phyloP scores from a whole-genome alignment of 176 grass and related monocot genomes.

The Eragrostis nindensis region DNA sequence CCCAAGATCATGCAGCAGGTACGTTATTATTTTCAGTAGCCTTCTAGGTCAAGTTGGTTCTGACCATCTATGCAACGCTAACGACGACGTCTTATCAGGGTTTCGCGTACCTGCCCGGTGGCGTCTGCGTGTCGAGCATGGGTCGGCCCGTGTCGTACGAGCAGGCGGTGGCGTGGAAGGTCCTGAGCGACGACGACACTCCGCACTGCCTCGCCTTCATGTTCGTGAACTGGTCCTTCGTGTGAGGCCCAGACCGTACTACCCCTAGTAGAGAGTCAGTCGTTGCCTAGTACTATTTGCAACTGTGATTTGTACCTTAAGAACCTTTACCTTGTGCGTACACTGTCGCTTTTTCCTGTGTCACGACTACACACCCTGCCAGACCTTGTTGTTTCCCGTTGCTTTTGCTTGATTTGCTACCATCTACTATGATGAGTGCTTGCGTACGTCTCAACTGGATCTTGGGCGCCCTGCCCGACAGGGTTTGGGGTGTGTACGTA shows the following conservation, averaged over 20 bases:
- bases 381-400: background rate
- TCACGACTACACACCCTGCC: background rate
- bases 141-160: conserved; percentile 86
- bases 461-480: background rate
- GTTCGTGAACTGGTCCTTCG: conserved; percentile 96
- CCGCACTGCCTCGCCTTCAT: conserved; percentile 93
- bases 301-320: background rate
- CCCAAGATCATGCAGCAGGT: conserved; percentile 96
- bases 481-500: background rate
- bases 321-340: background rate
- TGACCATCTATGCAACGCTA: background rate
- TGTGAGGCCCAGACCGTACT: conserved; percentile 31
- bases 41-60: too few relatives aligned
- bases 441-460: conserved; percentile 14
- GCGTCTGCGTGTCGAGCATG: conserved; percentile 94
- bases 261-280: background rate
- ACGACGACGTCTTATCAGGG: conserved; percentile 42
- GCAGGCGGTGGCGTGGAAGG: conserved; percentile 89
- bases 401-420: background rate
- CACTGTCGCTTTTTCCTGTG: conserved; percentile 27
- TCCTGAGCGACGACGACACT: conserved; percentile 75
- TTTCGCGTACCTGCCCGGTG: conserved; percentile 71
- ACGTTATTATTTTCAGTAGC: background rate
- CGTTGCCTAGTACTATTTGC: background rate
- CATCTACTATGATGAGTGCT: conserved; percentile 24